Evolutionary conservation across 1,284 basidiomycete species (phyloP).

Genomic region (Puccinia polysora): DNA sequence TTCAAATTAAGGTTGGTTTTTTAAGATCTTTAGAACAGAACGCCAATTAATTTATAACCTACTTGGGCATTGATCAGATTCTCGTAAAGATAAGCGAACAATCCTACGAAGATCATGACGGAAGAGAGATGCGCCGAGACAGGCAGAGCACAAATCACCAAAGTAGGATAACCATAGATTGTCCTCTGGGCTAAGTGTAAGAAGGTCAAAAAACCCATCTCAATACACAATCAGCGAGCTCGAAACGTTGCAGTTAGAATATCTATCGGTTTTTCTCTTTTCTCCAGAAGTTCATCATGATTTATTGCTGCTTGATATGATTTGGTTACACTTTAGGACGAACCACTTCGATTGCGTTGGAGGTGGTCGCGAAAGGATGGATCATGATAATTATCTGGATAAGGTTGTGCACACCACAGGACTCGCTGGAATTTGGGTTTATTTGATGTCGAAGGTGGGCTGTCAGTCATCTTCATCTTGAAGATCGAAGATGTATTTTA

Average conservation of each 20-base stretch:
- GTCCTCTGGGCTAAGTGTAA: slow-evolving; percentile 65
- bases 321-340: background rate
- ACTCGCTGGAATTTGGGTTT: slow-evolving; percentile 18
- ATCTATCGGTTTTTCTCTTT: background rate
- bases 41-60: slow-evolving; percentile 10
- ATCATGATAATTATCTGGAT: slow-evolving; percentile 32
- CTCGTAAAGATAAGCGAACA: slow-evolving; percentile 70
- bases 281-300: background rate
- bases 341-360: slow-evolving; percentile 9
- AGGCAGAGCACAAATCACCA: slow-evolving; percentile 68
- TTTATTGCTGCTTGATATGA: background rate
- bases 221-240: too few relatives aligned
- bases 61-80: slow-evolving; percentile 55
- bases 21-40: slow-evolving; percentile 68
- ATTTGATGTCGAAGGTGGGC: too few relatives aligned
- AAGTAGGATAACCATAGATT: slow-evolving; percentile 67
- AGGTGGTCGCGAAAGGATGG: slow-evolving; percentile 21
- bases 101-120: slow-evolving; percentile 73
- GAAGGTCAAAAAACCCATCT: slow-evolving; percentile 45
- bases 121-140: slow-evolving; percentile 78
- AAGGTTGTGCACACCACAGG: slow-evolving; percentile 25
- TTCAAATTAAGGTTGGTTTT: slow-evolving; percentile 56
- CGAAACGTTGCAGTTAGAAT: too few relatives aligned
- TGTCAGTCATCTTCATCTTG: too few relatives aligned
- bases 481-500: too few relatives aligned